Percentiles rank a stretch among this genome's conserved stretches.
phyloP scores from a whole-genome alignment of 176 grass and related monocot genomes.

The Raddia guianensis region DNA sequence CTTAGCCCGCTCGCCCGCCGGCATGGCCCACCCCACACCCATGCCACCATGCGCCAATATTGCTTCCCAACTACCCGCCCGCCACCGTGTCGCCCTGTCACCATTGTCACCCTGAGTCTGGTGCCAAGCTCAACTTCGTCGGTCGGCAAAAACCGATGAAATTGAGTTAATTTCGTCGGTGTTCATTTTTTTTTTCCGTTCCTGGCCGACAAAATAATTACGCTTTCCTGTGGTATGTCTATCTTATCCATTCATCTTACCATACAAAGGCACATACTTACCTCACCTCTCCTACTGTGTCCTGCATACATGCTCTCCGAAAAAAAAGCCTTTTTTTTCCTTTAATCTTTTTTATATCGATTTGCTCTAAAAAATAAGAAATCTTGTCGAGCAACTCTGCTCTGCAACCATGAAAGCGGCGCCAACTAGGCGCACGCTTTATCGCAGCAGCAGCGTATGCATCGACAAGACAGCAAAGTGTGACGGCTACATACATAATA shows the following conservation, averaged over 20 bases:
- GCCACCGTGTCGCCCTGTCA: too few relatives aligned
- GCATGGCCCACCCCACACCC: too few relatives aligned
- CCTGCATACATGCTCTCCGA: too few relatives aligned
- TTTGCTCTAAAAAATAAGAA: neutral
- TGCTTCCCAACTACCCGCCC: too few relatives aligned
- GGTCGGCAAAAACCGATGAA: too few relatives aligned
- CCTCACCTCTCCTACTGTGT: neutral
- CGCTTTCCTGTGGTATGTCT: neutral
- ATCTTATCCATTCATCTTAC: neutral
- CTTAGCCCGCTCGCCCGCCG: too few relatives aligned
- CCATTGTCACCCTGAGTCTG: too few relatives aligned
- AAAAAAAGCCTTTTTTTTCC: neutral
- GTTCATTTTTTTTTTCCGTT: too few relatives aligned
- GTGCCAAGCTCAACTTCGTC: too few relatives aligned
- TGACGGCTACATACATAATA: constrained; percentile 1
- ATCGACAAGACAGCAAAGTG: constrained; percentile 39
- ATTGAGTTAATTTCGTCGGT: too few relatives aligned
- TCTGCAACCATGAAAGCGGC: constrained; percentile 16
- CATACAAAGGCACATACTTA: neutral
- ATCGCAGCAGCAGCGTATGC: neutral
- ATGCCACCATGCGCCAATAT: too few relatives aligned
- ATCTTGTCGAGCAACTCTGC: neutral
- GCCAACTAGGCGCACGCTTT: neutral
- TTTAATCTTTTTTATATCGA: neutral
- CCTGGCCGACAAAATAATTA: too few relatives aligned